A percentile compares a stretch with the other conserved stretches of the same genome.
These are phyloP conservation scores for Calycina marina DNA, from an alignment of 2,329 filamentous ascomycete species.

Conservation along the genomic window DNA sequence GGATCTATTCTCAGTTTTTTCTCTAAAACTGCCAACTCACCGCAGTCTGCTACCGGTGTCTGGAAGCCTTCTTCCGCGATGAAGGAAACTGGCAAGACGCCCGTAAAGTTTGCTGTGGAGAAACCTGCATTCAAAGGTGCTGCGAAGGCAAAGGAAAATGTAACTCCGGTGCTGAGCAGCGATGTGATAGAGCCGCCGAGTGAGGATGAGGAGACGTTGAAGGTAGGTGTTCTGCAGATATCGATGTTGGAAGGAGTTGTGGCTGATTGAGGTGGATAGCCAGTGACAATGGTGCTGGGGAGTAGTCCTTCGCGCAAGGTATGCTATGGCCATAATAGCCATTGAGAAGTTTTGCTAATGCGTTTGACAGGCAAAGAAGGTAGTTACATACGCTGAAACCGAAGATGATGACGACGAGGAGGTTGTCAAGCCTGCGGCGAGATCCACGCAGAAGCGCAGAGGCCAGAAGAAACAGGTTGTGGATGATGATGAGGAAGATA, in stretches of 20 bases:
- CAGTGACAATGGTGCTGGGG: no score
- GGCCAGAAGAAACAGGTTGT: constrained; percentile 46
- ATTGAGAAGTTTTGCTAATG: neutral
- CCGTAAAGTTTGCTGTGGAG: constrained; percentile 25
- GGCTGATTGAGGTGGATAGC: no score
- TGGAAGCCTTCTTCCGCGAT: constrained; percentile 22
- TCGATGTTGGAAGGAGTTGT: no score
- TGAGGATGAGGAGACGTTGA: no score
- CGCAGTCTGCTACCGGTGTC: constrained; percentile 14
- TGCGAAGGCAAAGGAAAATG: constrained; percentile 21
- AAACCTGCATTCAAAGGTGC: constrained; percentile 26
- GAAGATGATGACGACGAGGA: constrained; percentile 71
- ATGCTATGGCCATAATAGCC: constrained; percentile 17
- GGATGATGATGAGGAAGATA: constrained; percentile 54
- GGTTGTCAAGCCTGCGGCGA: constrained; percentile 28
- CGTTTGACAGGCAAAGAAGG: constrained; percentile 38
- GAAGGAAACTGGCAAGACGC: constrained; percentile 23
- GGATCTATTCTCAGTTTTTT: constrained; percentile 75
- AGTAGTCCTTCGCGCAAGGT: constrained; percentile 77
- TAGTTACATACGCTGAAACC: constrained; percentile 73
- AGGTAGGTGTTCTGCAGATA: no score
- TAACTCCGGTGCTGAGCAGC: constrained; percentile 71
- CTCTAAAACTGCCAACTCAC: constrained; percentile 38
- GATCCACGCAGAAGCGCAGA: constrained; percentile 24
- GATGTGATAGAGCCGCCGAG: constrained; percentile 54